Base-by-base conservation (phyloP, 208 protist genomes). In the Leishmania mexicana region DNA sequence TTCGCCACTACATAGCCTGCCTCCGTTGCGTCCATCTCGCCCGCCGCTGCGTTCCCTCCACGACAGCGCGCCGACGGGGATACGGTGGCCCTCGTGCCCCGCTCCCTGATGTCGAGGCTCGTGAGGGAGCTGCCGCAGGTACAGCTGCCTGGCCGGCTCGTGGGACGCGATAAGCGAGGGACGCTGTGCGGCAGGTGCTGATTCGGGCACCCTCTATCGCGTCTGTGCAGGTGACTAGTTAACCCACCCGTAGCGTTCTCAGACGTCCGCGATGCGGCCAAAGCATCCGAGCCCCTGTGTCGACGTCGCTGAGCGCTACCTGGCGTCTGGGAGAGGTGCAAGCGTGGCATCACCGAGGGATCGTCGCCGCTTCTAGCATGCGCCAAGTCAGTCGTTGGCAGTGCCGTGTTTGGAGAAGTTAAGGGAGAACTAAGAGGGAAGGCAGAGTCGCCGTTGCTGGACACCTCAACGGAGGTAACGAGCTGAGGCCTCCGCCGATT, bases 1-100 rank as follows among this genome's bases (percentile, higher is more conserved):
- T 80, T 53, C 7, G 51, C 62, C 21, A 83, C 74, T 24, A 77
- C 49, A 38, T 53, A 42, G 67, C 80, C 58, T 58, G 75, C 78
- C 17, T 49, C 40, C 45, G 62, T 28, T 17, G 57, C 47, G 1
- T 49, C 75, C 24, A 75, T 60, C 13, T 70, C 57, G 58, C 72
- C 77, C 38, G 73, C 62, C 17, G 53, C 70, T 28, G 57, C 31
- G 6, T 28, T 40, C 7, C 24, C 40, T 4, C 15, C 38, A 60
- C 1, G 38, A 28, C 38, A 58, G 35, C 38, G 75, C 40, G 7
- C 31, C 40, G 57, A 10, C 53, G 40, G 28, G 24, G 38, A 11
- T 47, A 24, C 35, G 11, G 57, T 10, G 57, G 0, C 8, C 13
- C 10, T 57, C n/a, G 13, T 51, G 75, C 38, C 75, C 5, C 35